Percentiles rank a stretch among this genome's conserved stretches.
Conservation (phyloP, 2,329 filamentous ascomycete genomes). For the Trichoderma endophyticum region DNA sequence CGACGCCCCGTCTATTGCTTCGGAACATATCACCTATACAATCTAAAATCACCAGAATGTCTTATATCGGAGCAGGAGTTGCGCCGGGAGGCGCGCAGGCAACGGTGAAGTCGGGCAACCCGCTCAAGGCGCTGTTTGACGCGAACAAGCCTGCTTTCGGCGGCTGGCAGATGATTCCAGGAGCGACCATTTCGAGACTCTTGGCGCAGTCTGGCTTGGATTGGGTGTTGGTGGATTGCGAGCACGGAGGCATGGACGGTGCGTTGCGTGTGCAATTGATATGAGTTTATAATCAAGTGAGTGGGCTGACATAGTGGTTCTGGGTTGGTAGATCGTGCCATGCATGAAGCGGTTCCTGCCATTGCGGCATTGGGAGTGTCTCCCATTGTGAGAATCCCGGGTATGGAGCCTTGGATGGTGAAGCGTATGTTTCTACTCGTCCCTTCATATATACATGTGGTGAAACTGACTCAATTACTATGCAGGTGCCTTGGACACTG, state of each 20-base stretch:
- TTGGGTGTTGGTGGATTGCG: conserved; percentile 61
- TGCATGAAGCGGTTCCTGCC: conserved; percentile 54
- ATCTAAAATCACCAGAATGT: neutral
- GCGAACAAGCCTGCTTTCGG: conserved; percentile 51
- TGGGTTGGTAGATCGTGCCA: conserved; percentile 40
- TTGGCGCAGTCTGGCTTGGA: conserved; percentile 62
- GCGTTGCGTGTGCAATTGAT: conserved; percentile 7
- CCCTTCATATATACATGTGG: neutral
- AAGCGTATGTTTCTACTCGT: conserved; percentile 34
- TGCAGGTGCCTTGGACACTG: conserved; percentile 47
- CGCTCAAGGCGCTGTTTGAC: conserved; percentile 48
- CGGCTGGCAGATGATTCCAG: conserved; percentile 62
- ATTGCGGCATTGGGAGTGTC: conserved; percentile 46
- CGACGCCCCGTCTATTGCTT: neutral
- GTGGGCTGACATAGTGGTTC: neutral
- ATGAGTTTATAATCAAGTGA: neutral
- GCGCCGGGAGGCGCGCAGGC: conserved; percentile 13
- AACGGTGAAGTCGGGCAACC: conserved; percentile 45
- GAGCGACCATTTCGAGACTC: conserved; percentile 55
- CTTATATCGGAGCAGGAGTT: conserved; percentile 1
- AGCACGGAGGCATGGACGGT: conserved; percentile 52
- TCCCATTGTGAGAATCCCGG: conserved; percentile 51
- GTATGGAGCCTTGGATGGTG: conserved; percentile 45
- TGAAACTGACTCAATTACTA: neutral
- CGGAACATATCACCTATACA: neutral